Conservation (phyloP, 805 yeast genomes). For the Starmerella etchellsii region DNA sequence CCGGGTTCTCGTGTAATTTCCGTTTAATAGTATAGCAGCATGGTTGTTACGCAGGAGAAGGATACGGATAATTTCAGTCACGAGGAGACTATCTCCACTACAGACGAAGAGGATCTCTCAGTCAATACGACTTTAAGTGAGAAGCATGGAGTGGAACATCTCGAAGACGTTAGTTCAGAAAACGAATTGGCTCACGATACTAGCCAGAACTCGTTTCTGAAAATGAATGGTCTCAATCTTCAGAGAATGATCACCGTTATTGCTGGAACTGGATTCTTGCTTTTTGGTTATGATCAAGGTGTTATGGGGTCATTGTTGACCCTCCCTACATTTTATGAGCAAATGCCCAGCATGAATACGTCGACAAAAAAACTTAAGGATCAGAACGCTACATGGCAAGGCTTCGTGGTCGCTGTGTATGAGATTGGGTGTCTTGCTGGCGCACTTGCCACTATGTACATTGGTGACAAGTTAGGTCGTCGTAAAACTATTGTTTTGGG, state of each 20-base stretch:
- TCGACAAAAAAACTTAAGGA: conserved; percentile 2
- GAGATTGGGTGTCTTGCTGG: conserved; percentile 61
- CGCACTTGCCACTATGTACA: conserved; percentile 43
- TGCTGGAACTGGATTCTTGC: conserved; percentile 49
- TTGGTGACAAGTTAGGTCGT: conserved; percentile 50
- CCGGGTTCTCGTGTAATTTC: no score
- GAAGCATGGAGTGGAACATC: no score
- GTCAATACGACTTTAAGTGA: no score
- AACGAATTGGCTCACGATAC: no score
- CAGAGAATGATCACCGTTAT: conserved; percentile 35
- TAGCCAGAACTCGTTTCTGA: conserved; percentile 3
- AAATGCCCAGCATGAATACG: conserved; percentile 16
- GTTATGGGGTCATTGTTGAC: conserved; percentile 35
- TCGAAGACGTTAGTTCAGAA: no score
- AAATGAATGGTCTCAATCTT: conserved; percentile 7
- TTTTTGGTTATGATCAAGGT: conserved; percentile 74
- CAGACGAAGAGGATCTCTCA: no score
- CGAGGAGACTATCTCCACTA: no score
- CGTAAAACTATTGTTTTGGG: conserved; percentile 34
- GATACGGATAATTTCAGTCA: no score
- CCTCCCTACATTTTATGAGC: conserved; percentile 19
- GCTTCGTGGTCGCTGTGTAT: conserved; percentile 30
- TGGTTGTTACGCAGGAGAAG: no score
- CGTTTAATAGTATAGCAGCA: no score
- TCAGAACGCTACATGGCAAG: conserved; percentile 20